Evolutionary conservation across 2,329 filamentous ascomycete genomes (phyloP).

Genomic region (Periconia macrospinosa): DNA sequence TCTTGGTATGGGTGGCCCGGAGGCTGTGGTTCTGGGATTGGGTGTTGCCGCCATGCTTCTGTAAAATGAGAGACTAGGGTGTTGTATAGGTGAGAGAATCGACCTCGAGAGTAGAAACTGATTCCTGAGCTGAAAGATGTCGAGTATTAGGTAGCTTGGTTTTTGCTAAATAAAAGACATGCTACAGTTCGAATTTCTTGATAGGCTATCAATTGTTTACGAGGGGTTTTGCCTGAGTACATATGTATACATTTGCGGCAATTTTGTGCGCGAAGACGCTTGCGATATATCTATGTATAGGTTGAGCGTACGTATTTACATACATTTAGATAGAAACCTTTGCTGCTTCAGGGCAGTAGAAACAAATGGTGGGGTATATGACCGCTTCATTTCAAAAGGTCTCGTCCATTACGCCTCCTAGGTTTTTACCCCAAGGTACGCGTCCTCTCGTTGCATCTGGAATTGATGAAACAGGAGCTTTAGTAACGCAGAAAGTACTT

Average conservation of each 20-base stretch:
- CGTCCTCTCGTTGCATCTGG: not conserved
- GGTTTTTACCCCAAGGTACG: not conserved
- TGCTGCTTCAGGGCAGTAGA: not conserved
- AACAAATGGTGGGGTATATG: not conserved
- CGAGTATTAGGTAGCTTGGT: too few relatives aligned
- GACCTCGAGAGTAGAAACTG: not conserved
- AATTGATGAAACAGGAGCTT: not conserved
- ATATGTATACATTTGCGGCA: too few relatives aligned
- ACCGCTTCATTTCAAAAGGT: not conserved
- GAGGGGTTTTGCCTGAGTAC: too few relatives aligned
- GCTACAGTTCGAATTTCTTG: too few relatives aligned
- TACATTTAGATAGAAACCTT: not conserved
- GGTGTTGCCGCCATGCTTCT: constrained; percentile 6
- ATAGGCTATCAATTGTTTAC: too few relatives aligned
- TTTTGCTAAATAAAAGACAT: too few relatives aligned
- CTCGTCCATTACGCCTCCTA: not conserved
- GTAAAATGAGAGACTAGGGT: not conserved
- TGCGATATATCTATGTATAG: too few relatives aligned
- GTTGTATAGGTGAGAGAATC: not conserved
- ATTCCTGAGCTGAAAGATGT: too few relatives aligned
- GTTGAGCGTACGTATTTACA: not conserved
- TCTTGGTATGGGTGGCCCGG: not conserved
- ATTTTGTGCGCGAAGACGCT: too few relatives aligned
- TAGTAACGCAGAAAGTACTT: not conserved
- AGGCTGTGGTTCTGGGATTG: constrained; percentile 1